A percentile compares a stretch with the other conserved stretches of the same genome.
These are phyloP conservation scores for Nephromyces sp. DNA, from an alignment of 169 alveolate genomes.

Conservation along the genomic window DNA sequence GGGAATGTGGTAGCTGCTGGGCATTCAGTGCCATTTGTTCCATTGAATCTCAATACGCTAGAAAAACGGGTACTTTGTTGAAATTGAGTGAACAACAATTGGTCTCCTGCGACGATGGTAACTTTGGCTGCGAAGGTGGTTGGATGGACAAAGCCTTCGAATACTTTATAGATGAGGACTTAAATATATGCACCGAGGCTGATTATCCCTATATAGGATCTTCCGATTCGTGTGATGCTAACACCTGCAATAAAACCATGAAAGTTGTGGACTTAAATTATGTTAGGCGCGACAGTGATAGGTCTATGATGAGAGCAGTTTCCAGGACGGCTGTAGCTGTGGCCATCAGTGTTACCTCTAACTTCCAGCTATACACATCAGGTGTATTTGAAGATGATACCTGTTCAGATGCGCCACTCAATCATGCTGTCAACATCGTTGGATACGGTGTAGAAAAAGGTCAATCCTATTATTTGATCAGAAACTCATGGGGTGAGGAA, in stretches of 20 bases:
- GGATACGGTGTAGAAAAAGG: constrained; percentile 32
- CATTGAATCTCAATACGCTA: not conserved
- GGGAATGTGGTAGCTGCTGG: not conserved
- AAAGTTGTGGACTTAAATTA: too few relatives aligned
- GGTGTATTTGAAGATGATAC: not conserved
- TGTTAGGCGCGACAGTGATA: not conserved
- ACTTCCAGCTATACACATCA: not conserved
- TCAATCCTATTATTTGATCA: constrained; percentile 60
- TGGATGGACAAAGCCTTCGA: not conserved
- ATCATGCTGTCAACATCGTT: constrained; percentile 34
- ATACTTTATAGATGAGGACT: not conserved
- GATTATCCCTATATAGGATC: not conserved
- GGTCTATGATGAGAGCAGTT: not conserved
- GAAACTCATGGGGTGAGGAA: constrained; percentile 75
- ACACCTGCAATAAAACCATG: too few relatives aligned
- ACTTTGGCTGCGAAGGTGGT: not conserved
- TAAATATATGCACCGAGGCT: not conserved
- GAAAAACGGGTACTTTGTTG: not conserved
- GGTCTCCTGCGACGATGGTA: not conserved
- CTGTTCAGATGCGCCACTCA: constrained; percentile 10
- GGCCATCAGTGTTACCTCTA: not conserved
- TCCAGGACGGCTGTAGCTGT: not conserved
- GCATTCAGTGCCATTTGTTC: not conserved
- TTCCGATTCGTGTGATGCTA: too few relatives aligned
- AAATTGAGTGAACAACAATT: not conserved